phyloP scores from a whole-genome alignment of 2,329 filamentous ascomycete species.

The Beauveria australis region DNA sequence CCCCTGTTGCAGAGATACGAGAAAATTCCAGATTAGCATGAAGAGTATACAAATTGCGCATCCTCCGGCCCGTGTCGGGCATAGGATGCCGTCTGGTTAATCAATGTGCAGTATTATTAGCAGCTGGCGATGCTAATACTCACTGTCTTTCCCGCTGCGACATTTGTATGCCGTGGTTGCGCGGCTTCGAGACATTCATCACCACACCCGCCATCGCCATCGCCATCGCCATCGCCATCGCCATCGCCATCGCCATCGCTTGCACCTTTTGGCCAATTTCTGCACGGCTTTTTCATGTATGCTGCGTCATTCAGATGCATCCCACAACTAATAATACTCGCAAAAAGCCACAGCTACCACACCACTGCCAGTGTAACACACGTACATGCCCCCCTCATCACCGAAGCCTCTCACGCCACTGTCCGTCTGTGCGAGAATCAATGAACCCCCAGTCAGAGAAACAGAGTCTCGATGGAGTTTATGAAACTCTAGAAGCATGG shows the following conservation, averaged over 20 bases:
- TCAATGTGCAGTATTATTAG: not conserved
- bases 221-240: not conserved
- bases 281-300: not conserved
- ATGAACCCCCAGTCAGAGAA: not conserved
- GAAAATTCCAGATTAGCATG: not conserved
- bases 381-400: not conserved
- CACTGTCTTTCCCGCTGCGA: too few species aligned
- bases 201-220: not conserved
- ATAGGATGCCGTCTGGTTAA: not conserved
- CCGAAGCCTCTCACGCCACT: not conserved
- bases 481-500: not conserved
- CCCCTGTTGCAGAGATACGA: slow-evolving; percentile 2
- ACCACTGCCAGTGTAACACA: not conserved
- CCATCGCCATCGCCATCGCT: not conserved
- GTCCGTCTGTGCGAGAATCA: not conserved
- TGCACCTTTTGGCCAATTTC: too few species aligned
- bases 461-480: not conserved
- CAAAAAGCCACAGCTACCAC: not conserved
- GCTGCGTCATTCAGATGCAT: not conserved
- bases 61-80: not conserved
- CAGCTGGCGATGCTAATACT: not conserved
- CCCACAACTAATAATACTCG: not conserved
- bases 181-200: not conserved
- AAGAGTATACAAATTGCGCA: not conserved
- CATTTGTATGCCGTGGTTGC: too few species aligned